These are phyloP conservation scores for Cordia subcordata DNA, from an alignment of 257 asterid species.

Conservation along the genomic window DNA sequence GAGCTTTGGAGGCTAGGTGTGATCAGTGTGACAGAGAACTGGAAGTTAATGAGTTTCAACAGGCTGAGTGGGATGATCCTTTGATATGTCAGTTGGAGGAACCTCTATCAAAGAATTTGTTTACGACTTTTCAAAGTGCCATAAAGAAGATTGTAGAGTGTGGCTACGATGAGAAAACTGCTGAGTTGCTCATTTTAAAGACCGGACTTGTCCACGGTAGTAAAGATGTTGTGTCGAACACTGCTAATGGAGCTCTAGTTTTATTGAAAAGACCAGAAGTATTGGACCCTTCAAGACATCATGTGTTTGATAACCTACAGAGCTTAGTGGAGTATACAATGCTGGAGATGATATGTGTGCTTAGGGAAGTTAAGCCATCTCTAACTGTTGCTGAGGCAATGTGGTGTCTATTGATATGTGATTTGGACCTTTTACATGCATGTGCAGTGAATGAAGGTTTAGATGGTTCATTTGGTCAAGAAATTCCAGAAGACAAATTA, in stretches of 20 bases:
- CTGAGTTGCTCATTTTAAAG: conserved; percentile 61
- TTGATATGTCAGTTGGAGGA: conserved; percentile 47
- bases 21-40: conserved; percentile 18
- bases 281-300: conserved; percentile 20
- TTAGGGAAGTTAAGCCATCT: conserved; percentile 60
- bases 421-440: conserved; percentile 60
- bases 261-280: conserved; percentile 31
- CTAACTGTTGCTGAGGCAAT: conserved; percentile 58
- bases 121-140: conserved; percentile 38
- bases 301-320: conserved; percentile 43
- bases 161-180: conserved; percentile 53
- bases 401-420: conserved; percentile 72
- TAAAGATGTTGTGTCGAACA: conserved; percentile 55
- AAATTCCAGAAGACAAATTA: conserved; percentile 20
- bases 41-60: conserved; percentile 23
- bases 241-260: conserved; percentile 61
- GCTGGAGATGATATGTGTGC: conserved; percentile 70
- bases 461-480: conserved; percentile 24
- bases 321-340: conserved; percentile 56
- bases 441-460: conserved; percentile 35
- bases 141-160: conserved; percentile 46
- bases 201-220: conserved; percentile 57
- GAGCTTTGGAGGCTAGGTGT: conserved; percentile 26
- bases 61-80: conserved; percentile 62
- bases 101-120: conserved; percentile 38